Evolutionary conservation across 2,329 filamentous ascomycete genomes (phyloP).

Genomic region (Exophiala alcalophila): DNA sequence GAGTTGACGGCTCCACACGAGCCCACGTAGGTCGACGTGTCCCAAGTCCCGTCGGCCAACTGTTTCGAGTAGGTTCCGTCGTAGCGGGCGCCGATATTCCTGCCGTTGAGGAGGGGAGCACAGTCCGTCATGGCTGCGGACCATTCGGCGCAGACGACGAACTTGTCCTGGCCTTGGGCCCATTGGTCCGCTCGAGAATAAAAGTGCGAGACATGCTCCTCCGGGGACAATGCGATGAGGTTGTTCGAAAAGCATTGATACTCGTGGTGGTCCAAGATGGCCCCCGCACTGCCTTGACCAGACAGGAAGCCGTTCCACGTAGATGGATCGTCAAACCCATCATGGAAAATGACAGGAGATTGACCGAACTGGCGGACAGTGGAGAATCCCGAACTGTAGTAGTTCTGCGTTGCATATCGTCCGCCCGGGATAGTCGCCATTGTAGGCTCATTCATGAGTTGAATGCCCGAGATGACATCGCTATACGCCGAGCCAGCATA

Average conservation of each 20-base stretch:
- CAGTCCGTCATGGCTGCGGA: conserved; percentile 64
- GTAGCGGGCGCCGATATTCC: conserved; percentile 58
- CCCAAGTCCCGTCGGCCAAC: conserved; percentile 28
- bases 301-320: conserved; percentile 62
- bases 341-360: conserved; percentile 51
- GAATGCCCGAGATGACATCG: conserved; percentile 55
- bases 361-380: conserved; percentile 18
- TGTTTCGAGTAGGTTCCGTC: conserved; percentile 43
- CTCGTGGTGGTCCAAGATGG: conserved; percentile 66
- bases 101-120: conserved; percentile 54
- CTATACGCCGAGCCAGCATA: conserved; percentile 54
- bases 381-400: conserved; percentile 43
- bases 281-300: conserved; percentile 46
- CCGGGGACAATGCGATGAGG: conserved; percentile 50
- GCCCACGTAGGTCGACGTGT: conserved; percentile 49
- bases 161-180: conserved; percentile 56
- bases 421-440: conserved; percentile 35
- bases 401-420: conserved; percentile 49
- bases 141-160: conserved; percentile 68
- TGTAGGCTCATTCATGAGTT: conserved; percentile 45
- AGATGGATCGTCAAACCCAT: conserved; percentile 45
- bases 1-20: conserved; percentile 53
- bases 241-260: conserved; percentile 62
- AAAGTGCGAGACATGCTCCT: conserved; percentile 54
- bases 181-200: conserved; percentile 55